Base-by-base conservation (phyloP, 768 basidiomycete genomes). In the Podaxis sp. region DNA sequence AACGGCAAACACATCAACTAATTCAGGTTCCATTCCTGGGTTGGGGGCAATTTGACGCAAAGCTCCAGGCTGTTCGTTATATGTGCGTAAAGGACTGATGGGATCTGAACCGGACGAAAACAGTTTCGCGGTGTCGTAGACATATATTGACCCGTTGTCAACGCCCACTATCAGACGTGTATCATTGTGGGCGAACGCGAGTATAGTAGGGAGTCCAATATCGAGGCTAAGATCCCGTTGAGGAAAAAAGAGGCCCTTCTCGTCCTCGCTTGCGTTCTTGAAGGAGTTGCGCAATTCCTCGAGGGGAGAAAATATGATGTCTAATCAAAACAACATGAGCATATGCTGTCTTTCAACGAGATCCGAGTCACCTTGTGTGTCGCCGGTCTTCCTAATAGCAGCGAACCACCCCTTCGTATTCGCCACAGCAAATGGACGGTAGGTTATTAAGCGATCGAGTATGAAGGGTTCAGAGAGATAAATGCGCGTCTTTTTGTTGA, bases 341-440 rank as follows among this genome's bases (percentile, higher is more conserved):
- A 57, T 57, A 54, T 49, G 55, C 40, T 33, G 49, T 36, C 46
- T 58, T 52, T 57, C 57, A 56, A 40, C 52, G 30, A 49, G 59
- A 19, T 30, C 22, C 7, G 38, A 65, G 79, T 49, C 61, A 84
- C 84, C 71, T 63, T 71, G 74, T 62, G 76, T 77, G 63, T 73
- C 67, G 57, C 74, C 67, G 57, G 73, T 68, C 54, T 74, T 68
- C 49, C 68, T 79, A 9, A 84, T 81, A 36, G 89, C 88, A 52
- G 84, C 87, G 72, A 92, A 93, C 85, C 87, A 92, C 30, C 85
- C 87, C 65, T 77, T 82, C 12, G 77, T 73, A 69, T 87, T 89
- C 2, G 86, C 80, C 2, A 83, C 77, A 3, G 85, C 81, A 66
- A 93, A 84, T 17, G 89, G 76, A 58, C 74, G 80, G 44, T 82